A percentile compares a stretch with the other conserved stretches of the same genome.
These are phyloP conservation scores for Xylaria sp. DNA, from an alignment of 2,329 filamentous ascomycete genomes.

Conservation along the genomic window DNA sequence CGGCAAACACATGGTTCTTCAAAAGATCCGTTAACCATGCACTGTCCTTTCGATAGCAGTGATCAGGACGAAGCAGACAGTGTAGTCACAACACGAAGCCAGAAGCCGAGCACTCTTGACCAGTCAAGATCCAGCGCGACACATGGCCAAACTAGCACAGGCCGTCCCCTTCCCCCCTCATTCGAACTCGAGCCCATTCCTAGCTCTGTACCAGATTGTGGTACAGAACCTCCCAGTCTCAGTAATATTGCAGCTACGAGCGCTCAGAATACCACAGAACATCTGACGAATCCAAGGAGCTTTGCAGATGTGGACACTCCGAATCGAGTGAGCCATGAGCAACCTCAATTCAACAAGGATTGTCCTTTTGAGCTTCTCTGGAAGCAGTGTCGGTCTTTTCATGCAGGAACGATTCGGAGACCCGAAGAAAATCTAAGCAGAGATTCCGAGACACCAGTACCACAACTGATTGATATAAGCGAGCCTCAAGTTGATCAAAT, in stretches of 20 bases:
- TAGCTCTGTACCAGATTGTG: background rate
- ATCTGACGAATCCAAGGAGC: background rate
- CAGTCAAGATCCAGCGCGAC: background rate
- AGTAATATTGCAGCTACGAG: background rate
- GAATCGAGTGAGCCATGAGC: background rate
- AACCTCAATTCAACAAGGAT: background rate
- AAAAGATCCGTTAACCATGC: background rate
- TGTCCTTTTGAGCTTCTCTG: constrained; percentile 24
- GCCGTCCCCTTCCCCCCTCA: background rate
- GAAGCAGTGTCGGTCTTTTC: background rate
- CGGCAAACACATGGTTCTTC: background rate
- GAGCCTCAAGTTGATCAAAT: constrained; percentile 2
- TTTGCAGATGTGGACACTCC: background rate
- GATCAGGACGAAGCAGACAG: background rate
- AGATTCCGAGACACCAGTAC: background rate
- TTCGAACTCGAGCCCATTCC: background rate
- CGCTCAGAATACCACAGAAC: background rate
- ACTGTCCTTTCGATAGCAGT: background rate
- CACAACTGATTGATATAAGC: background rate
- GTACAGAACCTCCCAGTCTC: background rate
- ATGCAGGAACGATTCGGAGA: background rate
- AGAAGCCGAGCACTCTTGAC: background rate
- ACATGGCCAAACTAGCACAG: background rate
- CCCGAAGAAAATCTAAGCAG: background rate
- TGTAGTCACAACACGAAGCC: background rate